Conservation (phyloP, 148 eudicot species). For the Dianthus caryophyllus region DNA sequence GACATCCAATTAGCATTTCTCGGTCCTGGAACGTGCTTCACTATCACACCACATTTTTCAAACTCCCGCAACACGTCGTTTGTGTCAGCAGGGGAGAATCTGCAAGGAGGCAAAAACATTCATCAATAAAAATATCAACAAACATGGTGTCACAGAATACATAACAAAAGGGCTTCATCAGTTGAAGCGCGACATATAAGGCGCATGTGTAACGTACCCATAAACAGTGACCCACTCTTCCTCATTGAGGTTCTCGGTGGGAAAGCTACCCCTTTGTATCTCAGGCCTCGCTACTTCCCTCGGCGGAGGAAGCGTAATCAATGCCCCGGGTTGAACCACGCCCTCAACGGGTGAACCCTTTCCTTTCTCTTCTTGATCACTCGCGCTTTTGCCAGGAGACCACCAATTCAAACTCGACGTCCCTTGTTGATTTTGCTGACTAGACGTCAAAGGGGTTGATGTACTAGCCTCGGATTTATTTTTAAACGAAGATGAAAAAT, state of each 20-base stretch:
- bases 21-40: conserved; percentile 92
- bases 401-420: conserved; percentile 58
- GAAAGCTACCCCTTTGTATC: conserved; percentile 51
- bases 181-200: not conserved
- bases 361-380: conserved; percentile 74
- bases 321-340: conserved; percentile 71
- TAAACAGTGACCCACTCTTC: conserved; percentile 98
- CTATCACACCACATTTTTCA: conserved; percentile 83
- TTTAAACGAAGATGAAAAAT: conserved; percentile 48
- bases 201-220: conserved; percentile 47
- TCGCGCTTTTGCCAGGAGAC: conserved; percentile 60
- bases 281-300: conserved; percentile 96
- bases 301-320: conserved; percentile 81
- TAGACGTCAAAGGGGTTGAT: conserved; percentile 43
- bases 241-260: conserved; percentile 64
- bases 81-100: conserved; percentile 88
- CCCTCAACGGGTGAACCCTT: conserved; percentile 93
- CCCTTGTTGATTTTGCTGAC: conserved; percentile 59
- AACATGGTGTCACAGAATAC: not conserved
- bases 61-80: conserved; percentile 88
- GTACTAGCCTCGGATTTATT: conserved; percentile 64
- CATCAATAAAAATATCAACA: not conserved
- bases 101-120: conserved; percentile 21
- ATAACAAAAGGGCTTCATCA: not conserved
- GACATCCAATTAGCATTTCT: conserved; percentile 97